These are phyloP conservation scores for Leptomonas seymouri DNA, from an alignment of 208 protist species.

Conservation along the genomic window DNA sequence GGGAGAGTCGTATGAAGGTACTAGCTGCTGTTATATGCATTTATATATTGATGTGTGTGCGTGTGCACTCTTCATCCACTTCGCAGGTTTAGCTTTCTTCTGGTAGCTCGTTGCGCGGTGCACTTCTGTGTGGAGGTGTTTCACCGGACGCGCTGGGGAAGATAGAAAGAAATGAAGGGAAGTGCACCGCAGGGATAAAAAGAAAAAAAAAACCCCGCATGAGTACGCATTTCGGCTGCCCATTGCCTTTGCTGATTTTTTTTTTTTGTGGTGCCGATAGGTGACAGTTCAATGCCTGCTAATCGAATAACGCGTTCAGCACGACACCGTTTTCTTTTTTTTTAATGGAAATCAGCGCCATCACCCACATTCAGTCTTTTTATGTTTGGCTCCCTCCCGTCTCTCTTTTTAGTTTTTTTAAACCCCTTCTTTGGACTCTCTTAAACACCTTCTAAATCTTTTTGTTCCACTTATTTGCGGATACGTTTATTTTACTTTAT, in stretches of 20 bases:
- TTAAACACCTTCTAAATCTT: conserved; percentile 1
- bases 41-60: too few relatives aligned
- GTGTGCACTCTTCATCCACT: too few relatives aligned
- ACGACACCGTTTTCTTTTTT: conserved; percentile 5
- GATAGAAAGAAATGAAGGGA: not conserved
- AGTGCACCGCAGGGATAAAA: not conserved
- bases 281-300: conserved; percentile 11
- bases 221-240: not conserved
- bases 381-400: conserved; percentile 5
- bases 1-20: too few relatives aligned
- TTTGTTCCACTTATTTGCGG: conserved; percentile 7
- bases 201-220: not conserved
- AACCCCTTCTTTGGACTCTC: not conserved
- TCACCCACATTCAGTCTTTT: not conserved
- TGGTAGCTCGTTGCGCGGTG: too few relatives aligned
- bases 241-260: not conserved
- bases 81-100: too few relatives aligned
- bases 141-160: too few relatives aligned
- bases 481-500: conserved; percentile 5
- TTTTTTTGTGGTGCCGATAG: too few relatives aligned
- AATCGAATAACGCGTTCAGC: not conserved
- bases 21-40: too few relatives aligned
- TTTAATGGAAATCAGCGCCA: not conserved
- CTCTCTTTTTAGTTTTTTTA: not conserved
- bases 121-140: too few relatives aligned